Evolutionary conservation across 352 stramenopile species (phyloP), one percentile per base, ranked within the genome.

Genomic region (Phytophthora agathidicida): DNA sequence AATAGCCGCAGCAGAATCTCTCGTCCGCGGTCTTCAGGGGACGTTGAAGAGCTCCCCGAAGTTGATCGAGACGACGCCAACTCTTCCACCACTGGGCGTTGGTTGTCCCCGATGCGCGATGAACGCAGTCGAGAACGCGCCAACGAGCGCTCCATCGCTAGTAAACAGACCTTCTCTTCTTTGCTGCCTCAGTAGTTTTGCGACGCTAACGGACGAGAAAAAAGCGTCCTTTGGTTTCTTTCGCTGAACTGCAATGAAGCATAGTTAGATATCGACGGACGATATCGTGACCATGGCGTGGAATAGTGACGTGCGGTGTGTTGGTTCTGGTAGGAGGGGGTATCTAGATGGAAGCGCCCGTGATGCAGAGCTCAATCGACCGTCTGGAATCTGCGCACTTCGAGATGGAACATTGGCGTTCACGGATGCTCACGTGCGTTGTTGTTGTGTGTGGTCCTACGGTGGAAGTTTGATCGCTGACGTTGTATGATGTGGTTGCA

Each of bases 1-100:
- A 89, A 52, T 17, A 89, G 61, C 37, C 47, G 55, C 53, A 77
- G 23, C 48, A 83, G 47, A 59, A 89, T 71, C 17, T 74, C 60
- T 0, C 66, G 62, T 8, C 68, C 69, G 26, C 69, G 71, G 14
- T 64, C 41, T 49, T 64, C 39, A 32, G 20, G 38, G 8, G 33
- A 59, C 20, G 50, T 23, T 7, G 31, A 42, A 9, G 47, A 50
- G 24, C 41, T 53, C 46, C 20, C 51, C 4, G 53, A 56, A 26
- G 43, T 20, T 6, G 17, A 65, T n/a, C n/a, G 3, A 51, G 13
- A 3, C n/a, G n/a, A n/a, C n/a, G 14, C n/a, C n/a, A 36, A 44
- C 22, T 33, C 39, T 23, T 53, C 46, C 17, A 58, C 55, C 44
- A 49, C 11, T 8, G 46, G n/a, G 13, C 45, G 28, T 31, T 72